Conservation (phyloP, 495 filamentous ascomycete genomes). For the Trichoderma asperelloides region DNA sequence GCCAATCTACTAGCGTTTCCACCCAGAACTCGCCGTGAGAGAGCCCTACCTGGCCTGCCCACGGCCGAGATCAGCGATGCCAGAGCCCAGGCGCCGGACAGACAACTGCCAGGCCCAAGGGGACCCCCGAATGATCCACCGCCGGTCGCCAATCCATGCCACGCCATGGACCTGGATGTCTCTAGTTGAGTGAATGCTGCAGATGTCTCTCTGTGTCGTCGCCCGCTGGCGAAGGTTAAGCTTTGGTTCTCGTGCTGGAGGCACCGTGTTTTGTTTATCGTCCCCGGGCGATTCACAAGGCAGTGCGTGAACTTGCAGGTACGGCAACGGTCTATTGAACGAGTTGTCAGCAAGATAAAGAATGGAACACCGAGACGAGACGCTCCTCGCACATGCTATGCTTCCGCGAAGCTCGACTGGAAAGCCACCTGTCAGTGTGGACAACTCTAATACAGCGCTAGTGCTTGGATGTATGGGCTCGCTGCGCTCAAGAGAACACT, state of each 20-base stretch:
- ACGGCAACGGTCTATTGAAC: too few relatives aligned
- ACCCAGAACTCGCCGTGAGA: not conserved
- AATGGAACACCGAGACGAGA: too few relatives aligned
- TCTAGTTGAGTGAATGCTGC: not conserved
- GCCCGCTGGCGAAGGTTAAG: too few relatives aligned
- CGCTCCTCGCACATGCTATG: not conserved
- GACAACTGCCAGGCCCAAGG: not conserved
- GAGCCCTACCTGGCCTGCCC: not conserved
- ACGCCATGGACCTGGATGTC: not conserved
- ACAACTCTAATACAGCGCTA: not conserved
- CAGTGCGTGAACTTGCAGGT: too few relatives aligned
- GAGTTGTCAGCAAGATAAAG: too few relatives aligned
- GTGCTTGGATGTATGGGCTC: not conserved
- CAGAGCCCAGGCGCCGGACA: not conserved
- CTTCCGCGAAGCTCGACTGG: not conserved
- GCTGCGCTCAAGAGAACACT: not conserved
- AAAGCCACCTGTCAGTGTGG: not conserved
- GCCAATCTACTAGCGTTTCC: not conserved
- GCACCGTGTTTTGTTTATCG: not conserved
- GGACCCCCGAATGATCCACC: constrained; percentile 3
- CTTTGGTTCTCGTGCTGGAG: too few relatives aligned
- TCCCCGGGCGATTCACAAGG: too few relatives aligned
- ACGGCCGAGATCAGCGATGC: not conserved
- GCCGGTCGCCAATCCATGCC: not conserved
- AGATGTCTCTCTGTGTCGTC: not conserved